phyloP scores from a whole-genome alignment of 2,329 filamentous ascomycete species.

The Fusarium coicis region DNA sequence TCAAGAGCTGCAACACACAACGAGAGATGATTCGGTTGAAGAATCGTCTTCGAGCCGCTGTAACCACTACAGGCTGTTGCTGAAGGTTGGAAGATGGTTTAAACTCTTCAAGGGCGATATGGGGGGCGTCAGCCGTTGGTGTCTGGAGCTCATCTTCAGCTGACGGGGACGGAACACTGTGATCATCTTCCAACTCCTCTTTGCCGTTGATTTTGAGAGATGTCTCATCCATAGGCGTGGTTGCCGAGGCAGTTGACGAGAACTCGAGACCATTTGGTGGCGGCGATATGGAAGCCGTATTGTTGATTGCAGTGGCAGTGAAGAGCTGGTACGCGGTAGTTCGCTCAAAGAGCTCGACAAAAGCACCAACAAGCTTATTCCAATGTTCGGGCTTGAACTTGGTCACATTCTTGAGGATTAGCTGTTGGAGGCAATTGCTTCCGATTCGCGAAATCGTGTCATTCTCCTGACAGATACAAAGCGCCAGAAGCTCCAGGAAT shows the following conservation, averaged over 20 bases:
- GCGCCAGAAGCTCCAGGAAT: slow-evolving; percentile 91
- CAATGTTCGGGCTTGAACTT: slow-evolving; percentile 92
- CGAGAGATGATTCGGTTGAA: slow-evolving; percentile 99
- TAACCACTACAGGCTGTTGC: slow-evolving; percentile 91
- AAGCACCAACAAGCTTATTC: slow-evolving; percentile 93
- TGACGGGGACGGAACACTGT: slow-evolving; percentile 43
- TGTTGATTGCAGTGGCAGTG: slow-evolving; percentile 75
- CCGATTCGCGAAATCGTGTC: slow-evolving; percentile 98
- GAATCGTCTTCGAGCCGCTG: slow-evolving; percentile 89
- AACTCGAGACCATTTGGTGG: slow-evolving; percentile 64
- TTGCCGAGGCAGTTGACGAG: slow-evolving; percentile 54
- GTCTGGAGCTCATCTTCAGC: slow-evolving; percentile 51
- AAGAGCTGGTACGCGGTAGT: slow-evolving; percentile 97
- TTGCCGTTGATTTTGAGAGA: slow-evolving; percentile 70
- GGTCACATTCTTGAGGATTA: slow-evolving; percentile 94
- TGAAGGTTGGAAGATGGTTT: slow-evolving; percentile 80
- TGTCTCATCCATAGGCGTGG: slow-evolving; percentile 61
- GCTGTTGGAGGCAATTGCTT: slow-evolving; percentile 95
- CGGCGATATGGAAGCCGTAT: slow-evolving; percentile 62
- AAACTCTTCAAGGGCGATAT: slow-evolving; percentile 82
- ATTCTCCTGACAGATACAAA: slow-evolving; percentile 99
- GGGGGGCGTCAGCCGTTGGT: slow-evolving; percentile 49
- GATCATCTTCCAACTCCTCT: slow-evolving; percentile 55
- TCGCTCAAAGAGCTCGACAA: slow-evolving; percentile 93
- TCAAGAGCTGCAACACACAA: slow-evolving; percentile 95